Evolutionary conservation across 495 filamentous ascomycete species (phyloP).

Genomic region (Tuber aestivum): DNA sequence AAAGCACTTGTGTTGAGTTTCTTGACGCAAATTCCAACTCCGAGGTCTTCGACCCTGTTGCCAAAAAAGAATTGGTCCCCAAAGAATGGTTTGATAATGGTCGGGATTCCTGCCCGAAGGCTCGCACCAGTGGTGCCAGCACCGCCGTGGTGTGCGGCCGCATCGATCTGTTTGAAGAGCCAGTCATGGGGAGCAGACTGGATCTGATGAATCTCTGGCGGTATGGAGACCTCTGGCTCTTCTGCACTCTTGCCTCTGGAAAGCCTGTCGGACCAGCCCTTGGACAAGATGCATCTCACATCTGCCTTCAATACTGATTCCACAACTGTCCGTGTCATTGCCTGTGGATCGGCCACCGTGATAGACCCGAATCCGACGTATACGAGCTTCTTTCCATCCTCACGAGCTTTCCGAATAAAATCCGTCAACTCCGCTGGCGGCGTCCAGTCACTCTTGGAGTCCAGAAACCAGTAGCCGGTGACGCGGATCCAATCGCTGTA

Average conservation of each 20-base stretch:
- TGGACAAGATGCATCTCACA: constrained; percentile 89
- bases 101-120: constrained; percentile 83
- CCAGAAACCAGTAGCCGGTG: constrained; percentile 96
- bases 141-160: constrained; percentile 89
- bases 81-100: constrained; percentile 94
- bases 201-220: constrained; percentile 77
- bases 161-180: constrained; percentile 91
- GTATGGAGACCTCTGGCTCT: constrained; percentile 64
- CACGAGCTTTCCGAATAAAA: constrained; percentile 74
- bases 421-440: constrained; percentile 66
- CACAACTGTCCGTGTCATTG: constrained; percentile 81
- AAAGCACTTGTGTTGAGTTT: constrained; percentile 80
- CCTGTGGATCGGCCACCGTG: constrained; percentile 82
- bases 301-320: constrained; percentile 87
- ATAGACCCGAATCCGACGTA: constrained; percentile 97
- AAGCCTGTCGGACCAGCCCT: constrained; percentile 97
- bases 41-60: constrained; percentile 77
- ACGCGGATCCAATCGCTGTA: constrained; percentile 97
- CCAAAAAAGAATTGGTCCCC: constrained; percentile 98
- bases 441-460: constrained; percentile 60
- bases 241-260: constrained; percentile 46
- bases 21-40: constrained; percentile 83
- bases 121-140: constrained; percentile 94
- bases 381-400: constrained; percentile 82
- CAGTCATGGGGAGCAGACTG: constrained; percentile 92